Base-by-base conservation (phyloP, 805 yeast species). In the Wilhelminamyces savonicus region DNA sequence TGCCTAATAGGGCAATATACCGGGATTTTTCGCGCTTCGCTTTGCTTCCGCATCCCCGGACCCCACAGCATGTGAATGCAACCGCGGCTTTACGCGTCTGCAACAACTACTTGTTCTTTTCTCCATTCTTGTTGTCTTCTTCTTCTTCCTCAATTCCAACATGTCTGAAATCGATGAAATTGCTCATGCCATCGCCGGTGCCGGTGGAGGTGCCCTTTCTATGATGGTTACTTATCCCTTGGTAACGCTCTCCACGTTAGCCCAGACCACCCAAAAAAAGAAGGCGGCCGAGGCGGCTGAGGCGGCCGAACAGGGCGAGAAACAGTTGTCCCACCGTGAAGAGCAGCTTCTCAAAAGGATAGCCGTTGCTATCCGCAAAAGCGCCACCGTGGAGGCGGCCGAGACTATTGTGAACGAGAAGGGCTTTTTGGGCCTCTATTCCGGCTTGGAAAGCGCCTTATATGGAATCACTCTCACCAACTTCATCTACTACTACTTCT, bases 131-230 rank as follows among this genome's bases (percentile, higher is more conserved):
- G n/a, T n/a, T n/a, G n/a, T n/a, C n/a, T n/a, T n/a, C n/a, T n/a
- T 6, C 19, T 5, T 7, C 24, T 12, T 7, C 8, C 10, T 12
- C 16, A n/a, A 5, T 10, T 25, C 15, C 15, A 11, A 21, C 14
- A 59, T 57, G 66, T 42, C 62, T 16, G 56, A 56, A 18, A 48
- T 56, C 18, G 70, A 66, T 35, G 72, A 73, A 39, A 46, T 83
- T 21, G 86, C 92, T 10, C 96, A 88, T 50, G 96, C 96, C n/a
- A 56, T 88, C 8, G 82, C 95, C 5, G 97, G 97, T 8, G 95
- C 95, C 21, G 80, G 88, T 5, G 95, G 95, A 16, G 97, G 97
- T 10, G 87, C 90, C 14, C 69, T 85, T 17, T 74, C 95, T 3
- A 82, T 86, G 80, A 71, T 80, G 0, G 77, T 86, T 23, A 88